Percentiles rank a stretch among this genome's conserved stretches.
Evolutionary conservation across 371 early-diverging fungal species (phyloP).

Genomic region (Aphelidium insulamus): DNA sequence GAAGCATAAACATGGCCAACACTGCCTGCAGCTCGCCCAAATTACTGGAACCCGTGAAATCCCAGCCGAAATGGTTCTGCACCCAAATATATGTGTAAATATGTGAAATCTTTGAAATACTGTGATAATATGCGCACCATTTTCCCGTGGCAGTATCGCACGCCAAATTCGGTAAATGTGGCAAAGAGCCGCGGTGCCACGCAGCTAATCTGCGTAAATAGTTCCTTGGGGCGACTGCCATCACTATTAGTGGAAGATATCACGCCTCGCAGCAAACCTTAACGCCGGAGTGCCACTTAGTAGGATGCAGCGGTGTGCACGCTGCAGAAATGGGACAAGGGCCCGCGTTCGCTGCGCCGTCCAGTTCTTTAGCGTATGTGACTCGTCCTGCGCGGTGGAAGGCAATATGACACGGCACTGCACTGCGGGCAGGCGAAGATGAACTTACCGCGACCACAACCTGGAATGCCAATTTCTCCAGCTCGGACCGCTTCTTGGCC

Average conservation of each 20-base stretch:
- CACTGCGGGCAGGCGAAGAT: too few species aligned
- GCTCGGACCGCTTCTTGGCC: too few species aligned
- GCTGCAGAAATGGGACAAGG: constrained; percentile 21
- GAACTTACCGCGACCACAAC: too few species aligned
- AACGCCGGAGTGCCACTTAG: constrained; percentile 32
- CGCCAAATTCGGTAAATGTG: constrained; percentile 15
- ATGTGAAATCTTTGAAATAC: too few species aligned
- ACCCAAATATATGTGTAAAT: too few species aligned
- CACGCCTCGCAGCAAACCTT: too few species aligned
- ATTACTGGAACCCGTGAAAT: constrained; percentile 22
- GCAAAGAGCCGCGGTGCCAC: constrained; percentile 16
- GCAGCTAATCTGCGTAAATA: constrained; percentile 26
- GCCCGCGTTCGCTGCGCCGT: constrained; percentile 19
- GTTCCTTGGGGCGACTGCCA: constrained; percentile 34
- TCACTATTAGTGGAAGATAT: too few species aligned
- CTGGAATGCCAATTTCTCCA: too few species aligned
- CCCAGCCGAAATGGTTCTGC: constrained; percentile 13
- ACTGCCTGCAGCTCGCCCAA: constrained; percentile 25
- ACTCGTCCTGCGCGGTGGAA: constrained; percentile 14
- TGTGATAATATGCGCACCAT: too few species aligned
- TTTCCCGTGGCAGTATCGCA: constrained; percentile 29
- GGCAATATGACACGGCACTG: too few species aligned
- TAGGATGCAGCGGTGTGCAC: constrained; percentile 14
- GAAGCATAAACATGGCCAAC: constrained; percentile 26
- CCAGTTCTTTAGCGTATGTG: constrained; percentile 28